These are phyloP conservation scores for Euphorbia lathyris DNA, from an alignment of 345 rosid genomes.

Conservation along the genomic window DNA sequence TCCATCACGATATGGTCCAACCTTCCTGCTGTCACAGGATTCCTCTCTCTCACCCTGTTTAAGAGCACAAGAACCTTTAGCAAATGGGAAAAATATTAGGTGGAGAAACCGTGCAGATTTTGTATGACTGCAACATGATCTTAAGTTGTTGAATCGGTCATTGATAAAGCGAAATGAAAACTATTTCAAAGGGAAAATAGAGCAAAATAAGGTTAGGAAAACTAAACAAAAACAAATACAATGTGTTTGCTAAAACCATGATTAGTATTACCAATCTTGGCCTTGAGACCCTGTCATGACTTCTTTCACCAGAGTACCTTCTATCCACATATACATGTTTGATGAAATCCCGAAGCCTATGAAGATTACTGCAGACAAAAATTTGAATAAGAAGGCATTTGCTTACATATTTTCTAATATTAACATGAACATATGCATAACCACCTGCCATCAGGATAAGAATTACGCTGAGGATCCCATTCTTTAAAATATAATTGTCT, in stretches of 20 bases:
- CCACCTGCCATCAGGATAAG: conserved; percentile 82
- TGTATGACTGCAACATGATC: neutral
- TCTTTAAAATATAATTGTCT: conserved; percentile 63
- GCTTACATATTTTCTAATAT: neutral
- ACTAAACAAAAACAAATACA: neutral
- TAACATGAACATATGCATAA: conserved; percentile 7
- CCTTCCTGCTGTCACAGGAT: conserved; percentile 37
- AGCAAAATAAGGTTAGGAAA: neutral
- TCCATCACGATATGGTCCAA: conserved; percentile 29
- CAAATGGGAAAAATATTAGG: neutral
- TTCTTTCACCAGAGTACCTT: conserved; percentile 52
- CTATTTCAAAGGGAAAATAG: neutral
- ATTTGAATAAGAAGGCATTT: conserved; percentile 26
- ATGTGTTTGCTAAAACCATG: neutral
- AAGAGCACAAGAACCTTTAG: conserved; percentile 10
- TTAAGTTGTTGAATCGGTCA: neutral
- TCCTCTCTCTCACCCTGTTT: conserved; percentile 48
- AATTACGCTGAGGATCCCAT: conserved; percentile 66
- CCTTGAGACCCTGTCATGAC: conserved; percentile 35
- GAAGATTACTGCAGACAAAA: conserved; percentile 58
- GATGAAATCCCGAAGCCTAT: conserved; percentile 69
- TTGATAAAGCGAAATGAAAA: neutral
- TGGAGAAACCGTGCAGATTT: neutral
- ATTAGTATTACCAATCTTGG: conserved; percentile 48
- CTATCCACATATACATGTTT: conserved; percentile 79